A percentile compares a stretch with the other conserved stretches of the same genome.
These are phyloP conservation scores for Taiozyma sp. DNA, from an alignment of 1,139 yeast species.

Conservation along the genomic window DNA sequence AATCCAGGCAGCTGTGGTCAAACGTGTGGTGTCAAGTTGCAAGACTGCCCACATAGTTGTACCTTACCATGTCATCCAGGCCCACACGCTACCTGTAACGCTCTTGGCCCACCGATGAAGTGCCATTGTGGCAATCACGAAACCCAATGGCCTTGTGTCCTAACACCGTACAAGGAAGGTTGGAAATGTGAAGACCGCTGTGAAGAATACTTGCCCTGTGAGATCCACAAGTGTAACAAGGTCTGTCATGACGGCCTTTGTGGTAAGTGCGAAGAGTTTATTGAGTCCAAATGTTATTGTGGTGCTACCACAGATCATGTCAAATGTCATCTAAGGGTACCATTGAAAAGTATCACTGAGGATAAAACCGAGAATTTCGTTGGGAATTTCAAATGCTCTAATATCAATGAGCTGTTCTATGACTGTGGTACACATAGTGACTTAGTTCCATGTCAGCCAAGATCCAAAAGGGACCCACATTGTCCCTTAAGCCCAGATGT, in stretches of 20 bases:
- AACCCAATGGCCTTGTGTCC: slow-evolving; percentile 66
- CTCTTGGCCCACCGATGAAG: slow-evolving; percentile 62
- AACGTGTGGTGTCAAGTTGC: slow-evolving; percentile 55
- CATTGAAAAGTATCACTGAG: slow-evolving; percentile 25
- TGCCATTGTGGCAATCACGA: slow-evolving; percentile 74
- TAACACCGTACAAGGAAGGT: slow-evolving; percentile 63
- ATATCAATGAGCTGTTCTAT: slow-evolving; percentile 43
- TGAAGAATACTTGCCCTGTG: slow-evolving; percentile 60
- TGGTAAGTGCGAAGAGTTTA: slow-evolving; percentile 55
- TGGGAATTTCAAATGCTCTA: slow-evolving; percentile 60
- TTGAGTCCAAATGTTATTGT: slow-evolving; percentile 64
- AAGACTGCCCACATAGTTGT: slow-evolving; percentile 72
- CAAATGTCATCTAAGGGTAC: slow-evolving; percentile 43
- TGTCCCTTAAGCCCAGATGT: slow-evolving; percentile 65
- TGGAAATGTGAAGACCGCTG: slow-evolving; percentile 70
- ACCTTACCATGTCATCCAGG: slow-evolving; percentile 84
- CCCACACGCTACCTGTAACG: slow-evolving; percentile 78
- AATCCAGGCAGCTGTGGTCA: slow-evolving; percentile 91
- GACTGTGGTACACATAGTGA: slow-evolving; percentile 71
- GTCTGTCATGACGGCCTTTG: slow-evolving; percentile 75
- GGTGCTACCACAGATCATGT: slow-evolving; percentile 48
- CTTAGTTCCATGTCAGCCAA: slow-evolving; percentile 53
- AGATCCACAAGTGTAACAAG: slow-evolving; percentile 57
- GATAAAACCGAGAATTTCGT: slow-evolving; percentile 39
- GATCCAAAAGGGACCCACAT: slow-evolving; percentile 26